A percentile compares a stretch with the other conserved stretches of the same genome.
phyloP scores from a whole-genome alignment of 345 rosid genomes.

The Geranium rotundifolium region DNA sequence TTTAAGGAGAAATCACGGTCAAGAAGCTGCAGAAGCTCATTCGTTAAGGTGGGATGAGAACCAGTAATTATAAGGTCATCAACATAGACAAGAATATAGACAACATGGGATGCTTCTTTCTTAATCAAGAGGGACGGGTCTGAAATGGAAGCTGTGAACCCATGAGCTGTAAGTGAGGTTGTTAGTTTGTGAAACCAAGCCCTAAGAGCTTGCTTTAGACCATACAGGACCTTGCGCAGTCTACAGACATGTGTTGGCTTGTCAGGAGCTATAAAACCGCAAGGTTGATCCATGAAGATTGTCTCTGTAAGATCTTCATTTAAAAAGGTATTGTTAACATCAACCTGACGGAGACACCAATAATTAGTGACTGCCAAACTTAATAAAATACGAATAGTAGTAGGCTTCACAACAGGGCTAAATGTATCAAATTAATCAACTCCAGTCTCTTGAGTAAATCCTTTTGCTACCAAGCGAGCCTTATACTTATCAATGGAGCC shows the following conservation, averaged over 20 bases:
- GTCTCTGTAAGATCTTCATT: background rate
- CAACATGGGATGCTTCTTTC: too few species aligned
- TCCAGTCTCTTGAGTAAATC: background rate
- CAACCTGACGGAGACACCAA: background rate
- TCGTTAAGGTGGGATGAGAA: too few species aligned
- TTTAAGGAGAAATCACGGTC: too few species aligned
- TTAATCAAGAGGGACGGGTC: too few species aligned
- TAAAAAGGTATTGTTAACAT: background rate
- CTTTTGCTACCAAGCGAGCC: background rate
- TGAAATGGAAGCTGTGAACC: too few species aligned
- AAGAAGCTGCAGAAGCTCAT: too few species aligned
- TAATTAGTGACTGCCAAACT: background rate
- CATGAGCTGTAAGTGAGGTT: too few species aligned
- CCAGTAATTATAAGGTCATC: too few species aligned
- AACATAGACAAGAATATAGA: too few species aligned
- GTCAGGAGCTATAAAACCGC: background rate
- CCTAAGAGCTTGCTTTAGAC: slow-evolving; percentile 1
- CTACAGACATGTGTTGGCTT: background rate
- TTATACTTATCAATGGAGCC: background rate
- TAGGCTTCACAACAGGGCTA: background rate
- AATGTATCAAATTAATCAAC: background rate
- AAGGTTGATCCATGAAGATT: background rate
- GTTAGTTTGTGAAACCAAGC: too few species aligned
- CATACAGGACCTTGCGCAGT: background rate
- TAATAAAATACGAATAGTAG: background rate